Evolutionary conservation across 2,329 filamentous ascomycete species (phyloP), one percentile per base, ranked within the genome.

Genomic region (Botrytis cinerea): DNA sequence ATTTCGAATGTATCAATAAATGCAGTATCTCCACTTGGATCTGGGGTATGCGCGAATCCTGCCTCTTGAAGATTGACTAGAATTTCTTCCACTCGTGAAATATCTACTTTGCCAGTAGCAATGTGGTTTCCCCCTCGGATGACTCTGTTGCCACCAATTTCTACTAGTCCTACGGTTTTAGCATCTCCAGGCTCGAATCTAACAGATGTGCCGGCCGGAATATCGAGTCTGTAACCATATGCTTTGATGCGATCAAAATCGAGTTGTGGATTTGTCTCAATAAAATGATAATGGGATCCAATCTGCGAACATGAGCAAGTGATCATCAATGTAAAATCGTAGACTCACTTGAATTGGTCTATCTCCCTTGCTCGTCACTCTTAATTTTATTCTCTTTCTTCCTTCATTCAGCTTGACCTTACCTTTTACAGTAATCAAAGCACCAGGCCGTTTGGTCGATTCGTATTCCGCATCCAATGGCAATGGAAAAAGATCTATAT

Each of bases 201-300:
- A 46, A 97, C 91, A 12, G 94, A 97, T 0, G 95, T 98, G 51
- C 95, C 95, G 0, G 95, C 94, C 2, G 95, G 86, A 73, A 98
- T 96, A 80, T 98, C 95, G 22, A 98, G 87, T 18, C 94, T 89
- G 83, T 89, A 97, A 9, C 95, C 95, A 80, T 96, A 96, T 1
- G 94, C 89, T 77, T 89, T 89, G 68, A 89, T 84, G 40, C 95
- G 93, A 83, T 98, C 95, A 81, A 98, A 98, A 75, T 93, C 89
- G 69, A 98, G 87, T 81, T 93, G 89, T 0, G 94, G 93, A 82
- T 98, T 98, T n/a, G 91, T 92, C 84, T 98, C 95, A 80, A 97
- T 90, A 81, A 98, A 97, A 83, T 98, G 95, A 82, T 97, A 98
- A 83, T 98, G 95, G 46, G 94, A 97, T 46, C 95, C 95, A 74